phyloP scores from a whole-genome alignment of 768 basidiomycete genomes.

The Lactarius sp. region DNA sequence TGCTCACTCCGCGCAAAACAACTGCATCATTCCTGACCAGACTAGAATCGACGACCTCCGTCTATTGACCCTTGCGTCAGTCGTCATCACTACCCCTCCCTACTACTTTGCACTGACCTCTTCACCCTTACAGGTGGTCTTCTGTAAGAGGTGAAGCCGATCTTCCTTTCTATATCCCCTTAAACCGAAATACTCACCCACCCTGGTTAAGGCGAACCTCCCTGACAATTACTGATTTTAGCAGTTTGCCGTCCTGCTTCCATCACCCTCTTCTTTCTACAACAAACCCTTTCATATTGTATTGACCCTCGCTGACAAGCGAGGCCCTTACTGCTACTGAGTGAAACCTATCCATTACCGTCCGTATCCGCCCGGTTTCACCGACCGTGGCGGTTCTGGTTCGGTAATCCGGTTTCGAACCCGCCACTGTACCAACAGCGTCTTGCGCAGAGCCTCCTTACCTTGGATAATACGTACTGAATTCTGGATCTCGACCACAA shows the following conservation, averaged over 20 bases:
- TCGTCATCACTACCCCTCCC: conserved; percentile 5
- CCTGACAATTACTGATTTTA: conserved; percentile 47
- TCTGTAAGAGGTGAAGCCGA: conserved; percentile 59
- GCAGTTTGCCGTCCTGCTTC: conserved; percentile 6
- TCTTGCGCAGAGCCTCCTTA: neutral
- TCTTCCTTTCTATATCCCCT: conserved; percentile 2
- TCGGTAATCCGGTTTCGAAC: conserved; percentile 53
- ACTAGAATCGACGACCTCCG: conserved; percentile 75
- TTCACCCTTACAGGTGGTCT: conserved; percentile 54
- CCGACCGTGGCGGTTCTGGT: conserved; percentile 71
- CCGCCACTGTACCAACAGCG: conserved; percentile 24
- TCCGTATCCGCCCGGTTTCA: conserved; percentile 52
- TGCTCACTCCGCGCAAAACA: neutral
- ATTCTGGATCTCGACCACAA: conserved; percentile 15
- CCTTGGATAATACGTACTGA: neutral
- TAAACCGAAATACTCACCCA: conserved; percentile 3
- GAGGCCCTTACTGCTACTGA: conserved; percentile 61
- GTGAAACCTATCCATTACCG: conserved; percentile 44
- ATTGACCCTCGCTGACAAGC: conserved; percentile 59
- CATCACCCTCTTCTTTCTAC: conserved; percentile 32
- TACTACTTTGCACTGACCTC: conserved; percentile 1
- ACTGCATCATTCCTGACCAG: conserved; percentile 68
- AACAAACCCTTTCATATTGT: conserved; percentile 20
- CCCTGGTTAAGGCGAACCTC: conserved; percentile 63
- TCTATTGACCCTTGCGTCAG: conserved; percentile 72